Base-by-base conservation (phyloP, 2,329 filamentous ascomycete species). In the Aspergillus terreus region DNA sequence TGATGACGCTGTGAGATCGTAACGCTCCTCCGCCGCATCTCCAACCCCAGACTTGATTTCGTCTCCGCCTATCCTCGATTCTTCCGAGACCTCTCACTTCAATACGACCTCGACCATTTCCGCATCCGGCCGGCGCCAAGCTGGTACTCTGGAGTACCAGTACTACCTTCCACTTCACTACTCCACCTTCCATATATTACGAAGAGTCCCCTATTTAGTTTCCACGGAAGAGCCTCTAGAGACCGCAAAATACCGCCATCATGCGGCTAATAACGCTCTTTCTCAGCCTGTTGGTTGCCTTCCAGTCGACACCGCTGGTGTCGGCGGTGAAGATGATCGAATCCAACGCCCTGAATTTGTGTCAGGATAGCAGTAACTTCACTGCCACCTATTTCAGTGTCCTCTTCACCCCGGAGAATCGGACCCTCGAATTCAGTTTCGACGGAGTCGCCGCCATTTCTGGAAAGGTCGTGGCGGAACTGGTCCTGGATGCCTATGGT, bases 351-450 rank as follows among this genome's bases (percentile, higher is more conserved):
- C 81, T 96, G 61, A 90, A 89, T 71, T 81, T 87, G 43, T 96
- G 92, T 73, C 87, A 91, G 77, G 77, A 83, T 51, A 86, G 92
- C 71, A 92, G 88, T 19, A 86, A 85, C 64, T 94, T 96, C 71
- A 87, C 88, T 6, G 91, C 91, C 63, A 91, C 87, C 63, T 79
- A 92, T 51, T 96, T 96, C 82, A 86, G 92, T 62, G 87, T 95
- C 45, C 68, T 79, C 50, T 84, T 85, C 69, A 73, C 76, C 9
- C 66, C 78, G 4, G 74, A 80, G 68, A 94, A 95, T 74, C 78
- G 79, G 60, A 85, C 83, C 32, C 78, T 92, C 46, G 77, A 78
- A 50, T 83, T 95, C 71, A 81, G 90, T 66, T 84, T 96, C 59
- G 82, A 87, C 53, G 90, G 88, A 58, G 86, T 90, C 32, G 94